Evolutionary conservation across 495 filamentous ascomycete genomes (phyloP), one percentile per base, ranked within the genome.

Genomic region (Choiromyces venosus): DNA sequence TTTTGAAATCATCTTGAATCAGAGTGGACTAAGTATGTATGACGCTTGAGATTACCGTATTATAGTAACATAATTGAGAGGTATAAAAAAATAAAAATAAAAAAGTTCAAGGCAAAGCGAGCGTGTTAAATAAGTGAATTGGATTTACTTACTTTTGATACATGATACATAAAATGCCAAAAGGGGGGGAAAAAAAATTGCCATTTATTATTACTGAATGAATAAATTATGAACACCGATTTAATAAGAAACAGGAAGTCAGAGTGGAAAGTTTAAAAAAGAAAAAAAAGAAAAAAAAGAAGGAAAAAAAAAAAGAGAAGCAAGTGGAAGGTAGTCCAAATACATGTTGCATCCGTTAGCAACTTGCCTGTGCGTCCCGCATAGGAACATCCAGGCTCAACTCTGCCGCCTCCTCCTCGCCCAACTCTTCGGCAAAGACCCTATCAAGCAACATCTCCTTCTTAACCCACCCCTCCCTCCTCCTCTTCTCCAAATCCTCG

Each of bases 401-500:
- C n/a, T 56, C 68, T 21, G 42, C 71, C 29, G 79, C 79, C 69
- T 67, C 79, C 37, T 72, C 80, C 37, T 68, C 71, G 25, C 79
- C 84, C 68, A 87, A 78, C 78, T 90, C 88, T 74, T 79, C 84
- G 73, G 85, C 82, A 33, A 87, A 75, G 42, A 87, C 85, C 80
- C 87, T 87, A 70, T 87, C 84, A 7, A 89, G 81, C 29, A 89
- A 81, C 37, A 85, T 82, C 80, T 97, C 93, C 82, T 97, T 99
- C 81, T 91, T 90, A 3, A 88, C 82, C 92, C 93, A 98, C 74
- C 95, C 91, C 37, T 90, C 85, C 82, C 89, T 89, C 73, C 91
- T 87, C 74, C 87, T 83, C 65, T 87, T 87, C 79, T 92, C 89
- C 77, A 92, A 84, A 33, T 81, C 83, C 72, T 89, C 89, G 84